phyloP scores from a whole-genome alignment of 495 filamentous ascomycete genomes.

The Penicillium pulvis region DNA sequence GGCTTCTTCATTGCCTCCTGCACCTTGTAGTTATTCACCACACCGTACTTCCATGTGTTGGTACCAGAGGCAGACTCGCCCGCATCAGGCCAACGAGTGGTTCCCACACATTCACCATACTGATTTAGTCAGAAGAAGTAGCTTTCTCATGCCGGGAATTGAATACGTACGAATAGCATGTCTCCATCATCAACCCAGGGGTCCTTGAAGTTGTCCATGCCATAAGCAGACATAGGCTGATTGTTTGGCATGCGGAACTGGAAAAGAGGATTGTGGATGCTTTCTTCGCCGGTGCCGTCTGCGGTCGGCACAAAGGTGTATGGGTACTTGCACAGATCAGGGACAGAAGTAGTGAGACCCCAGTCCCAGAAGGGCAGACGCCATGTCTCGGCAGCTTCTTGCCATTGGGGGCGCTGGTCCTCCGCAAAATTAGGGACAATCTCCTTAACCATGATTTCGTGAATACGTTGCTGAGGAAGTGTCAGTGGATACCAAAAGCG shows the following conservation, averaged over 20 bases:
- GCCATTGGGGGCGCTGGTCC: slow-evolving; percentile 23
- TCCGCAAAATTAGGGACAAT: slow-evolving; percentile 30
- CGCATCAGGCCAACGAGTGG: slow-evolving; percentile 14
- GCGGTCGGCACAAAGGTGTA: slow-evolving; percentile 40
- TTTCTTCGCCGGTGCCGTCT: slow-evolving; percentile 15
- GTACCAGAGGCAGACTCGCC: slow-evolving; percentile 5
- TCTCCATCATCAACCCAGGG: slow-evolving; percentile 5
- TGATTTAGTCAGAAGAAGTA: neutral
- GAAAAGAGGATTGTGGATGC: slow-evolving; percentile 30
- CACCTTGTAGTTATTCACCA: slow-evolving; percentile 17
- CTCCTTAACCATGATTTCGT: slow-evolving; percentile 26
- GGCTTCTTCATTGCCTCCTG: slow-evolving; percentile 10
- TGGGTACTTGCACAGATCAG: slow-evolving; percentile 31
- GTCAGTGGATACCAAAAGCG: neutral
- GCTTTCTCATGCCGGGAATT: neutral
- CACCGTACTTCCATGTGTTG: slow-evolving; percentile 10
- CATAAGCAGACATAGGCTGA: slow-evolving; percentile 7
- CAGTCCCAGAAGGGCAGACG: slow-evolving; percentile 62
- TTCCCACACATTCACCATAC: slow-evolving; percentile 14
- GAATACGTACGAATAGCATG: slow-evolving; percentile 4
- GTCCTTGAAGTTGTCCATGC: slow-evolving; percentile 7
- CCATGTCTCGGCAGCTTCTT: slow-evolving; percentile 49
- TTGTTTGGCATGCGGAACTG: slow-evolving; percentile 17
- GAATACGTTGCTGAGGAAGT: slow-evolving; percentile 23
- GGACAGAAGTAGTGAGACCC: slow-evolving; percentile 43